Base-by-base conservation (phyloP, 1,284 basidiomycete genomes). In the Volvariella volvacea region DNA sequence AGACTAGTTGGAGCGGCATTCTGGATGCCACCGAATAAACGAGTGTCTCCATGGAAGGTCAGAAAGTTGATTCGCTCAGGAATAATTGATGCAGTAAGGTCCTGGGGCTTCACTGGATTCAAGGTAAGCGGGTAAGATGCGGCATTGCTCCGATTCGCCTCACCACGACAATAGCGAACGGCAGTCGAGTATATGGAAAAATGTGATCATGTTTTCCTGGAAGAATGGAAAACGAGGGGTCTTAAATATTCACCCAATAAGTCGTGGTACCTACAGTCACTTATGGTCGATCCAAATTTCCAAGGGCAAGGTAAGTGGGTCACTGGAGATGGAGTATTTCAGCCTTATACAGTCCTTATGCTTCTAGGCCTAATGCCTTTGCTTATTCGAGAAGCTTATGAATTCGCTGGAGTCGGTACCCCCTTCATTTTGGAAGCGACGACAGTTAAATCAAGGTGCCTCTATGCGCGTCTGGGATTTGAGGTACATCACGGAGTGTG, bases 381-480 rank as follows among this genome's bases (percentile, higher is more conserved):
- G 15, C 22, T 44, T n/a, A 39, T 39, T 17, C 42, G 22, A 7
- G 22, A 39, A 32, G 33, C 12, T 15, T 19, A 6, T 28, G 9
- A 22, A 10, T 22, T 22, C 12, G 4, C 14, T 36, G 34, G 7
- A 20, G 34, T 6, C n/a, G 34, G 12, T 12, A 10, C 17, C 17
- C 42, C 48, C 1, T 32, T 49, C 30, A 49, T 40, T 2, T 25
- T 51, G 0, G 50, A 51, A 21, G 44, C 50, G 2, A 44, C 48
- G 10, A 43, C 50, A 3, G 22, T 20, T 9, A 37, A 45, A 16
- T 39, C 50, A 9, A 39, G 45, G 20, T 42, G 48, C 30, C 45
- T 43, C 3, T 51, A 48, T 42, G 20, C n/a, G 6, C 47, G 46
- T 45, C 32, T 51, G 10, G 48, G 48, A 16, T 51, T 42, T 25